Conservation (phyloP, 1,284 basidiomycete species). For the Kalmanozyma brasiliensis region DNA sequence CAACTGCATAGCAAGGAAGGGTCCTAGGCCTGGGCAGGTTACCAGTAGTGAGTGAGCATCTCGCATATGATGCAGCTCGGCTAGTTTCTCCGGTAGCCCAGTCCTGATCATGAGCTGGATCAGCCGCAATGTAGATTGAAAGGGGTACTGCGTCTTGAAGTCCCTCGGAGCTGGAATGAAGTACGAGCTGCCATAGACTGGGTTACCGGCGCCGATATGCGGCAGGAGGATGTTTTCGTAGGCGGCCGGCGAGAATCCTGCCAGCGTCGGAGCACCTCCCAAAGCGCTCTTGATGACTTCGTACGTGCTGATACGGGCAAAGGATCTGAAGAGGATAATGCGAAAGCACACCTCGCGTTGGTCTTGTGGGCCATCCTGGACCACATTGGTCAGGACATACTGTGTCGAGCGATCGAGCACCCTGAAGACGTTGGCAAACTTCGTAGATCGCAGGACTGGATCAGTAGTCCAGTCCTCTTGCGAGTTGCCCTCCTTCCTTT, state of each 20-base stretch:
- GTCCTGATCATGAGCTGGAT: slow-evolving; percentile 73
- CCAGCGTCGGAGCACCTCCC: slow-evolving; percentile 72
- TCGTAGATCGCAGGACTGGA: slow-evolving; percentile 70
- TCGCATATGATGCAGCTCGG: slow-evolving; percentile 70
- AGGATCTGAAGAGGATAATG: slow-evolving; percentile 74
- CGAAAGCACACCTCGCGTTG: slow-evolving; percentile 74
- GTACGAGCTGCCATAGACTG: slow-evolving; percentile 76
- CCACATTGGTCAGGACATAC: slow-evolving; percentile 74
- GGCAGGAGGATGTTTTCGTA: slow-evolving; percentile 72
- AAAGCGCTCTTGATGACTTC: slow-evolving; percentile 71
- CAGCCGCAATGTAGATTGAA: slow-evolving; percentile 73
- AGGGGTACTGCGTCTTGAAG: slow-evolving; percentile 70
- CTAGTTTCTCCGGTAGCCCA: slow-evolving; percentile 70
- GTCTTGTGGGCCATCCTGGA: slow-evolving; percentile 74
- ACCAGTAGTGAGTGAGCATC: slow-evolving; percentile 73
- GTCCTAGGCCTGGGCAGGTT: slow-evolving; percentile 75
- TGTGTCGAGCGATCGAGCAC: slow-evolving; percentile 75
- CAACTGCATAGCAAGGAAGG: slow-evolving; percentile 72
- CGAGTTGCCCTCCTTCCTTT: slow-evolving; percentile 10
- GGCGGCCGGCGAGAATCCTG: slow-evolving; percentile 70
- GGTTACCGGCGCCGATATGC: slow-evolving; percentile 67
- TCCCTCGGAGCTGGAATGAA: slow-evolving; percentile 74
- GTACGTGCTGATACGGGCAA: slow-evolving; percentile 75
- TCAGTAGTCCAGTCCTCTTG: slow-evolving; percentile 68
- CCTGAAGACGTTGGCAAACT: slow-evolving; percentile 76